These are phyloP conservation scores for Fusarium nelsonii DNA, from an alignment of 2,329 filamentous ascomycete genomes.

Conservation along the genomic window DNA sequence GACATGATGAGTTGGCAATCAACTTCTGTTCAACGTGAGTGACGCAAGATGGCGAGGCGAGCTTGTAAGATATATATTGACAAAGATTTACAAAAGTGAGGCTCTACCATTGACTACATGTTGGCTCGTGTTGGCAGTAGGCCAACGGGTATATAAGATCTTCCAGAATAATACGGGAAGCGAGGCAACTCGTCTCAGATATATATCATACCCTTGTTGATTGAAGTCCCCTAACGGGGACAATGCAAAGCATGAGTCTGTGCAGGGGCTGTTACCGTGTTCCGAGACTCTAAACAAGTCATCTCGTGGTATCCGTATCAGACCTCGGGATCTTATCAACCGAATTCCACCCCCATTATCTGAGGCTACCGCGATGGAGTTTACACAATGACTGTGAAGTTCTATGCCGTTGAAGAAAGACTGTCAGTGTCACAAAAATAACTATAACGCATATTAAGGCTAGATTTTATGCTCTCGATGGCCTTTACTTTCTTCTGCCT, in stretches of 20 bases:
- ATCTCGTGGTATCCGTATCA: neutral
- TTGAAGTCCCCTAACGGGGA: neutral
- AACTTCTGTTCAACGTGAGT: constrained; percentile 3
- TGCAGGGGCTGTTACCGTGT: neutral
- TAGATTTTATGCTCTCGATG: no score
- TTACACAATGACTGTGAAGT: neutral
- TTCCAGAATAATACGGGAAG: neutral
- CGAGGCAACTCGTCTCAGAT: constrained; percentile 1
- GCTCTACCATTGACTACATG: constrained; percentile 10
- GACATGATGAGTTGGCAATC: constrained; percentile 45
- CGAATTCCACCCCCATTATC: neutral
- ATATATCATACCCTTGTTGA: constrained; percentile 3
- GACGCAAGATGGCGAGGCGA: constrained; percentile 26
- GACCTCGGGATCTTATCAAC: neutral
- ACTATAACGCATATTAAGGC: neutral
- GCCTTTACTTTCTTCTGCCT: neutral
- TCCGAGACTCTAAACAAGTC: neutral
- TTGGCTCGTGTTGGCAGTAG: neutral
- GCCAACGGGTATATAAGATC: neutral
- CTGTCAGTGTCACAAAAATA: neutral
- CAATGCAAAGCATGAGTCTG: constrained; percentile 2
- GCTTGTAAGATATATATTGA: constrained; percentile 8
- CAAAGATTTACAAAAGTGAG: constrained; percentile 1
- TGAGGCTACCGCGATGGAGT: neutral
- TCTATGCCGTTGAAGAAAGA: neutral